Evolutionary conservation across 1,284 basidiomycete genomes (phyloP).

Genomic region (Pascua sp.): DNA sequence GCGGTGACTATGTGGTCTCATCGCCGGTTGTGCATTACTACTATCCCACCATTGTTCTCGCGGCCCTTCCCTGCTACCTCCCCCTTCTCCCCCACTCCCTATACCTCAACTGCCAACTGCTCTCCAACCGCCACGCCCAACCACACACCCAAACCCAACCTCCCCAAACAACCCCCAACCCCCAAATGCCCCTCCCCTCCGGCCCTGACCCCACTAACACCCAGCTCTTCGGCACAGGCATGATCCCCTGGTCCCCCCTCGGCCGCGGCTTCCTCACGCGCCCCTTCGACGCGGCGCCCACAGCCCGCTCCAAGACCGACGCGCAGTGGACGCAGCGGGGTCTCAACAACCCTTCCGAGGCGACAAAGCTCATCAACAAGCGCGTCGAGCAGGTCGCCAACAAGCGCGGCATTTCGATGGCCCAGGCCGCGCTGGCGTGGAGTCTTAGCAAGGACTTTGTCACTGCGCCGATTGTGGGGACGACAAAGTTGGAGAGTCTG

Average conservation of each 20-base stretch:
- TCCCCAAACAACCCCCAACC: too few relatives aligned
- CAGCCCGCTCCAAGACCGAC: conserved; percentile 26
- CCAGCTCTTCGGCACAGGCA: conserved; percentile 42
- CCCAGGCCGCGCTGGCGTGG: conserved; percentile 60
- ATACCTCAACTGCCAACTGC: too few relatives aligned
- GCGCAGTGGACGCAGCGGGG: conserved; percentile 10
- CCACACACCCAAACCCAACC: too few relatives aligned
- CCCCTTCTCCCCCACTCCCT: too few relatives aligned
- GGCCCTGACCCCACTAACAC: too few relatives aligned
- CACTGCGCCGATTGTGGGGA: conserved; percentile 45
- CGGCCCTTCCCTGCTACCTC: too few relatives aligned
- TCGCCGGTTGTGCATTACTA: too few relatives aligned
- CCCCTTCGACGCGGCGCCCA: conserved; percentile 26
- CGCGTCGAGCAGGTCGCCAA: conserved; percentile 58
- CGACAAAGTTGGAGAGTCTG: conserved; percentile 35
- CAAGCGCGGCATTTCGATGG: conserved; percentile 57
- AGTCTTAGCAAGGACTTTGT: conserved; percentile 38
- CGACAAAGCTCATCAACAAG: conserved; percentile 34
- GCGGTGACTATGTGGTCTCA: background rate
- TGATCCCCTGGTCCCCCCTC: conserved; percentile 49
- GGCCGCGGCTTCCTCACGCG: conserved; percentile 30
- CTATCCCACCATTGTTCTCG: too few relatives aligned
- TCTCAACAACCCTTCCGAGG: conserved; percentile 12
- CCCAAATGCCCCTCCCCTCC: too few relatives aligned
- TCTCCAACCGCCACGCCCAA: too few relatives aligned